phyloP scores from a whole-genome alignment of 148 eudicot species.

The Amaranthus hypochondriacus region DNA sequence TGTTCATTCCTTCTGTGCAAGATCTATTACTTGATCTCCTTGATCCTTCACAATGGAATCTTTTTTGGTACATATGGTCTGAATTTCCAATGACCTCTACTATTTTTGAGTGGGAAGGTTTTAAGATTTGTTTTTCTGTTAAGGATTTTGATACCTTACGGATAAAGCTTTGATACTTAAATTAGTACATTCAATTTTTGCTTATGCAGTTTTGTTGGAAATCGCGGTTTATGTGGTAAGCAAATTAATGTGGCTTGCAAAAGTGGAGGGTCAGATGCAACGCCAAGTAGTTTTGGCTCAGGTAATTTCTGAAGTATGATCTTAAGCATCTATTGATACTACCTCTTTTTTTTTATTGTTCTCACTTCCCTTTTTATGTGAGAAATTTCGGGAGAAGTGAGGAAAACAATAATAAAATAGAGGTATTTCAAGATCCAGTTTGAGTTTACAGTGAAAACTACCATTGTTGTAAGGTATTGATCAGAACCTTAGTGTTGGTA shows the following conservation, averaged over 20 bases:
- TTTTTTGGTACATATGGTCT: neutral
- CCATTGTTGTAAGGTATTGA: neutral
- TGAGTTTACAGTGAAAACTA: neutral
- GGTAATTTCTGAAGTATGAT: conserved; percentile 35
- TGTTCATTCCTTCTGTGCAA: neutral
- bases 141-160: neutral
- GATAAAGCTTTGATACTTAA: neutral
- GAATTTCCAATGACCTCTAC: neutral
- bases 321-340: neutral
- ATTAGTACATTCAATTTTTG: conserved; percentile 3
- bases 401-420: no score
- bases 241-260: conserved; percentile 57
- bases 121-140: neutral
- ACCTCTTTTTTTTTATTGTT: no score
- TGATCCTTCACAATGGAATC: neutral
- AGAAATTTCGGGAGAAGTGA: neutral
- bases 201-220: conserved; percentile 70
- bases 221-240: conserved; percentile 72
- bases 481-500: neutral
- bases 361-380: no score
- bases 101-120: neutral
- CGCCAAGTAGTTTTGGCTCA: conserved; percentile 38
- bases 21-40: neutral
- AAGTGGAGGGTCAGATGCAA: conserved; percentile 38
- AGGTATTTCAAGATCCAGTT: neutral